Evolutionary conservation across 202 grass and related monocot genomes (phyloP), one percentile per base, ranked within the genome.

Genomic region (Zizania palustris): DNA sequence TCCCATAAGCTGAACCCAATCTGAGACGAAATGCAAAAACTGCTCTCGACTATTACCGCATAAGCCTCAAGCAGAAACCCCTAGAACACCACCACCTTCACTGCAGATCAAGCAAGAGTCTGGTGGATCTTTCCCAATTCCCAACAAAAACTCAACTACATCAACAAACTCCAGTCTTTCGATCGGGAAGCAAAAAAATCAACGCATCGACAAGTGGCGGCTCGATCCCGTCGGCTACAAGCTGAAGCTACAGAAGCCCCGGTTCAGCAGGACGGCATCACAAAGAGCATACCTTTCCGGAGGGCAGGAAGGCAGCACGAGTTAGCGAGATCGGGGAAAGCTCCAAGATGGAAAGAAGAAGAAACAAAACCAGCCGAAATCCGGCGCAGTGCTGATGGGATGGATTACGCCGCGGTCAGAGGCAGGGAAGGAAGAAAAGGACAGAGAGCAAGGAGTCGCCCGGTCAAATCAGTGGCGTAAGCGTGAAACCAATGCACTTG

Each of bases 391-490:
- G 15, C 46, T 36, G 40, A 42, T 42, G 40, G 40, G 40, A 42
- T 42, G 40, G 40, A 42, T 7, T 42, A 42, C 40, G 40, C 40
- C 45, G 43, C 2, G 45, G 22, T 6, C 45, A 28, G 63, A 38
- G 42, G 43, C 6, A 45, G 36, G 13, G 5, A 44, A 3, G 22
- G 11, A 5, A 40, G 22, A 11, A 55, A 70, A 45, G 10, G 11
- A 22, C 7, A 28, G 18, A 61, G 28, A 9, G 21, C 65, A 80
- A 48, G 43, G 28, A 54, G 11, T 39, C 77, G 42, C 21, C 53
- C 40, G 66, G 66, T 80, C 77, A 80, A 80, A 71, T 80, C 77
- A 48, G 77, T 59, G 66, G 66, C 77, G 54, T 70, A 45, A 60
- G 54, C 53, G 54, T 35, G 11, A 54, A 69, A 28, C 16, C 50